phyloP scores from a whole-genome alignment of 805 yeast genomes.

The Yarrowia yakushimensis region DNA sequence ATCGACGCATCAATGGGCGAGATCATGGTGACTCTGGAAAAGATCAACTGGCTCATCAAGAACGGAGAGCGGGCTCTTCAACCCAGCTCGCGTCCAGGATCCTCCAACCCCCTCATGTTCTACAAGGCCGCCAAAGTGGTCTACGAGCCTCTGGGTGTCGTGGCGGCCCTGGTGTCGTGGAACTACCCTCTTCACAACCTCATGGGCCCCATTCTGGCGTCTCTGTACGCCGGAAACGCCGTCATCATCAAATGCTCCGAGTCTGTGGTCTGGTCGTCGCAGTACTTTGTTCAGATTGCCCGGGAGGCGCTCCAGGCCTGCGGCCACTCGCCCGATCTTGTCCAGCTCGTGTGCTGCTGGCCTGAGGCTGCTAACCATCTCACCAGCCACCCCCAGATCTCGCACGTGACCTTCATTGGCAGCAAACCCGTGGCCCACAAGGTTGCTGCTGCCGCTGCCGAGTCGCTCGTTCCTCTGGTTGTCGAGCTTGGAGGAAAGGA shows the following conservation, averaged over 20 bases:
- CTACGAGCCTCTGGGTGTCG: slow-evolving; percentile 88
- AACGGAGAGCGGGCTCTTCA: slow-evolving; percentile 73
- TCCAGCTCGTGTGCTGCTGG: slow-evolving; percentile 84
- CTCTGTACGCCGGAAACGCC: slow-evolving; percentile 87
- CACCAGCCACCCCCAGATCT: slow-evolving; percentile 75
- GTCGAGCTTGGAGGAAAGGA: slow-evolving; percentile 98
- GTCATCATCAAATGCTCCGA: slow-evolving; percentile 93
- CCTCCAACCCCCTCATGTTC: slow-evolving; percentile 77
- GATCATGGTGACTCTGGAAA: slow-evolving; percentile 90
- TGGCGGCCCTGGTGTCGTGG: slow-evolving; percentile 92
- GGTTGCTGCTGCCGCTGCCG: slow-evolving; percentile 78
- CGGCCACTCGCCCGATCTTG: slow-evolving; percentile 74
- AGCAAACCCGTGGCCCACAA: slow-evolving; percentile 91
- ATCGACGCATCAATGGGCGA: slow-evolving; percentile 90
- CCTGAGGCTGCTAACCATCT: slow-evolving; percentile 85
- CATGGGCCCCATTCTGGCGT: slow-evolving; percentile 87
- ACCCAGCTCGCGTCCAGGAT: slow-evolving; percentile 78
- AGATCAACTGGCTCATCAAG: slow-evolving; percentile 80
- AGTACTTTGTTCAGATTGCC: slow-evolving; percentile 68
- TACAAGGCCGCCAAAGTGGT: slow-evolving; percentile 92
- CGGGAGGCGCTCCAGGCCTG: slow-evolving; percentile 68
- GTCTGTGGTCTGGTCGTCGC: slow-evolving; percentile 92
- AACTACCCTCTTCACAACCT: slow-evolving; percentile 95
- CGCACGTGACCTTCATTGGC: slow-evolving; percentile 93
- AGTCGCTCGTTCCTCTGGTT: slow-evolving; percentile 87